Evolutionary conservation across 441 rosid genomes (phyloP).

Genomic region (Brassica hybrid): DNA sequence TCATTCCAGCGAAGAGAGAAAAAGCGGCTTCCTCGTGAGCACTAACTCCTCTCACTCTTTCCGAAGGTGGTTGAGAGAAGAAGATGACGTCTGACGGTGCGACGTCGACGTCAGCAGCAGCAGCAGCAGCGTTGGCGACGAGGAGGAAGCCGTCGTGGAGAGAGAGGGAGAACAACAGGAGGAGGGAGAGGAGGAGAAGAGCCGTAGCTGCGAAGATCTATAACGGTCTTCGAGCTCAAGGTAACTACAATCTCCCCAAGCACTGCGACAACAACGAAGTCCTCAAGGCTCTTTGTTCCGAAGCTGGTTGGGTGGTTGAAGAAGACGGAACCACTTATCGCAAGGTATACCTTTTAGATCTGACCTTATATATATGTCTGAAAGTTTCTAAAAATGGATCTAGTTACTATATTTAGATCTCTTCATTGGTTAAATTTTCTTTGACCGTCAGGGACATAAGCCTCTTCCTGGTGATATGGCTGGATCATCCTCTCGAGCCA

Average conservation of each 20-base stretch:
- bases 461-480: slow-evolving; percentile 67
- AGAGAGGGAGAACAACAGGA: slow-evolving; percentile 95
- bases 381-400: slow-evolving; percentile 27
- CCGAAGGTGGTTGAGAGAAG: slow-evolving; percentile 10
- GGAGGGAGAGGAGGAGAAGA: slow-evolving; percentile 91
- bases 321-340: slow-evolving; percentile 96
- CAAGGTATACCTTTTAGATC: slow-evolving; percentile 59
- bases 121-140: slow-evolving; percentile 67
- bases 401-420: slow-evolving; percentile 30
- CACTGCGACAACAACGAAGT: slow-evolving; percentile 98
- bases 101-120: slow-evolving; percentile 65
- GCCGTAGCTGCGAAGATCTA: slow-evolving; percentile 90
- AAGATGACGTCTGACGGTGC: slow-evolving; percentile 96
- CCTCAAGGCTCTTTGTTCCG: slow-evolving; percentile 86
- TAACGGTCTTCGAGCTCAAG: slow-evolving; percentile 84
- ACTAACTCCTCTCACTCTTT: background rate
- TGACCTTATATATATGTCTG: background rate
- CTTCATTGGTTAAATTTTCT: slow-evolving; percentile 5
- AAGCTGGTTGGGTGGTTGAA: slow-evolving; percentile 98
- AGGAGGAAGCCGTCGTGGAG: slow-evolving; percentile 97
- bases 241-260: slow-evolving; percentile 84
- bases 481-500: slow-evolving; percentile 62
- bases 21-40: slow-evolving; percentile 5
- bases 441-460: slow-evolving; percentile 79
- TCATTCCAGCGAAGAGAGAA: slow-evolving; percentile 15